A percentile compares a stretch with the other conserved stretches of the same genome.
Conservation (phyloP, 1,284 basidiomycete genomes). For the Cryptococcus jaspeensis region DNA sequence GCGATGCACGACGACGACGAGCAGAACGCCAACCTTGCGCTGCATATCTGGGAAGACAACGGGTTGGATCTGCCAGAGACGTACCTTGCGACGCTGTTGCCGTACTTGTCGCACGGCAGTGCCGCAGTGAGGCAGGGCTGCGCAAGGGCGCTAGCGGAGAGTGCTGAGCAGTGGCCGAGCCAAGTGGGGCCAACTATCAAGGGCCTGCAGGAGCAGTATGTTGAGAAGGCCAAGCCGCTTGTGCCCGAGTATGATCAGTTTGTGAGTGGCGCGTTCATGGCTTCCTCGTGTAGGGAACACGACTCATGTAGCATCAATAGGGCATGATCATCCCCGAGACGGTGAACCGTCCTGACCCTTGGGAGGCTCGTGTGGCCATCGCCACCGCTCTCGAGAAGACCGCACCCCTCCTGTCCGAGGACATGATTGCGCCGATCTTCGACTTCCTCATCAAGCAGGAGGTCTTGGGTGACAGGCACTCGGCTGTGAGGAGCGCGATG, state of each 20-base stretch:
- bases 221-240: conserved; percentile 82
- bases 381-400: conserved; percentile 69
- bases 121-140: conserved; percentile 74
- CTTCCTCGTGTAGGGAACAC: neutral
- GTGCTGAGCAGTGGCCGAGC: conserved; percentile 71
- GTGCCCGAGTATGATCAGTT: conserved; percentile 88
- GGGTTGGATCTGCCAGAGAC: conserved; percentile 81
- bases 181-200: conserved; percentile 58
- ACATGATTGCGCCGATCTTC: conserved; percentile 76
- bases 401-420: conserved; percentile 65
- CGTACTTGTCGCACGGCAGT: conserved; percentile 74
- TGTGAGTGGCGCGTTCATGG: conserved; percentile 54
- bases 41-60: conserved; percentile 92
- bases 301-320: conserved; percentile 49
- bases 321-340: conserved; percentile 92
- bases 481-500: conserved; percentile 83
- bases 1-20: conserved; percentile 89
- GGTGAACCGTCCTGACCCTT: conserved; percentile 89
- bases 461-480: conserved; percentile 81
- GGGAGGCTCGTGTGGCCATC: conserved; percentile 77
- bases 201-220: conserved; percentile 70
- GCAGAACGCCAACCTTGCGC: conserved; percentile 81
- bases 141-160: conserved; percentile 75
- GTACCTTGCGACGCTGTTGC: conserved; percentile 65
- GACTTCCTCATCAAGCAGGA: conserved; percentile 79